Evolutionary conservation across 305 asterid genomes (phyloP).

Genomic region (Caryopteris hybrid): DNA sequence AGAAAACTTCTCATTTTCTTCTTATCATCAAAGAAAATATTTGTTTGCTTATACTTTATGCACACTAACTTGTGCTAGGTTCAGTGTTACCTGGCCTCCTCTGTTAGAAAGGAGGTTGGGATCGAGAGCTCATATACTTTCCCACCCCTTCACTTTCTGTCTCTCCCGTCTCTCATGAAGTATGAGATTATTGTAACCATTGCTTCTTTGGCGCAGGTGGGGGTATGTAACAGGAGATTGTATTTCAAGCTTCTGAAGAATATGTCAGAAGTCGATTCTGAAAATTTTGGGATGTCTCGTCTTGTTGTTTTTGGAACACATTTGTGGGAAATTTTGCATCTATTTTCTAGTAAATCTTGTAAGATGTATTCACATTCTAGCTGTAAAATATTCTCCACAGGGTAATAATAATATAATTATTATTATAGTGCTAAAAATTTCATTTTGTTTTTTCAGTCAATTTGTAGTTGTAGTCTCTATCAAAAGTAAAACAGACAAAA

Average conservation of each 20-base stretch:
- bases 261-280: not conserved
- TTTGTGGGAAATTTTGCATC: not conserved
- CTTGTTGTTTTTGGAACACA: not conserved
- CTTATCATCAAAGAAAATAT: not conserved
- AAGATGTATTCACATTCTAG: not conserved
- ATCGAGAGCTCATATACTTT: not conserved
- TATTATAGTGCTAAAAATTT: too few relatives aligned
- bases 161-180: not conserved
- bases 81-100: not conserved
- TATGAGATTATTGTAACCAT: not conserved
- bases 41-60: not conserved
- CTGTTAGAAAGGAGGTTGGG: not conserved
- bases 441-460: not conserved
- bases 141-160: not conserved
- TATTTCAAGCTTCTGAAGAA: slow-evolving; percentile 8
- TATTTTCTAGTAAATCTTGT: not conserved
- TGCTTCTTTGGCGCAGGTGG: slow-evolving; percentile 21
- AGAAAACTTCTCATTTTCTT: too few relatives aligned
- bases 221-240: slow-evolving; percentile 1
- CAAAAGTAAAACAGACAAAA: not conserved
- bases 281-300: not conserved
- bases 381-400: not conserved
- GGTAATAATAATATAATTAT: not conserved
- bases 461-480: not conserved
- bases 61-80: too few relatives aligned